phyloP scores from a whole-genome alignment of 768 basidiomycete genomes.

The Pholiota conissans region DNA sequence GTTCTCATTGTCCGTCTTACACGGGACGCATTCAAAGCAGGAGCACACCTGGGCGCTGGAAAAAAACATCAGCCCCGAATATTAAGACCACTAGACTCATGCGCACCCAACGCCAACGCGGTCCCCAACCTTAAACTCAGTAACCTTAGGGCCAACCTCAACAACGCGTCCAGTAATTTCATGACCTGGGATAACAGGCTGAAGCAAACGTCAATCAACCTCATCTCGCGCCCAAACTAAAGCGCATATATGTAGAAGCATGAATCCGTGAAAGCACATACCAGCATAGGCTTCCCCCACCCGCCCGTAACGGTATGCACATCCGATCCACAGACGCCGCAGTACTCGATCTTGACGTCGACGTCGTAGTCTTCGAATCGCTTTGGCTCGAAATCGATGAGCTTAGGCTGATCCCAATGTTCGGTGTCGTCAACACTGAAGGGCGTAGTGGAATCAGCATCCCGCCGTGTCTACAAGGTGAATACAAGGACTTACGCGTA shows the following conservation, averaged over 20 bases:
- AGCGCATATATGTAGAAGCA: too few relatives aligned
- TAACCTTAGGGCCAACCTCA: slow-evolving; percentile 54
- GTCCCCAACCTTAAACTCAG: slow-evolving; percentile 56
- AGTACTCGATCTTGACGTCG: slow-evolving; percentile 53
- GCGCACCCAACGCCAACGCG: slow-evolving; percentile 45
- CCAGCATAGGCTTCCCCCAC: slow-evolving; percentile 32
- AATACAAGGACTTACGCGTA: slow-evolving; percentile 9
- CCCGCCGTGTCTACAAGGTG: too few relatives aligned
- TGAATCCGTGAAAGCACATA: slow-evolving; percentile 6
- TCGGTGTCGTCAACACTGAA: slow-evolving; percentile 33
- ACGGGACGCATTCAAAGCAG: slow-evolving; percentile 50
- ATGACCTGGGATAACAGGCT: slow-evolving; percentile 45
- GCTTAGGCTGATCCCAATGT: slow-evolving; percentile 39
- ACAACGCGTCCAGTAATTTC: slow-evolving; percentile 57
- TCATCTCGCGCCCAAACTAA: too few relatives aligned
- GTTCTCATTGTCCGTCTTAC: slow-evolving; percentile 54
- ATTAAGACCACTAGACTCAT: slow-evolving; percentile 25
- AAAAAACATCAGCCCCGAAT: not conserved
- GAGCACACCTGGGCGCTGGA: slow-evolving; percentile 46
- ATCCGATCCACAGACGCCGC: slow-evolving; percentile 54
- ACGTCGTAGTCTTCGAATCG: slow-evolving; percentile 51
- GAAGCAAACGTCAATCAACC: not conserved
- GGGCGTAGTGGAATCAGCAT: not conserved
- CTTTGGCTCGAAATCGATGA: slow-evolving; percentile 55
- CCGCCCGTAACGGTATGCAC: slow-evolving; percentile 42